Evolutionary conservation across 2,329 filamentous ascomycete species (phyloP), one percentile per base, ranked within the genome.

Genomic region (Pleomassaria siparia): DNA sequence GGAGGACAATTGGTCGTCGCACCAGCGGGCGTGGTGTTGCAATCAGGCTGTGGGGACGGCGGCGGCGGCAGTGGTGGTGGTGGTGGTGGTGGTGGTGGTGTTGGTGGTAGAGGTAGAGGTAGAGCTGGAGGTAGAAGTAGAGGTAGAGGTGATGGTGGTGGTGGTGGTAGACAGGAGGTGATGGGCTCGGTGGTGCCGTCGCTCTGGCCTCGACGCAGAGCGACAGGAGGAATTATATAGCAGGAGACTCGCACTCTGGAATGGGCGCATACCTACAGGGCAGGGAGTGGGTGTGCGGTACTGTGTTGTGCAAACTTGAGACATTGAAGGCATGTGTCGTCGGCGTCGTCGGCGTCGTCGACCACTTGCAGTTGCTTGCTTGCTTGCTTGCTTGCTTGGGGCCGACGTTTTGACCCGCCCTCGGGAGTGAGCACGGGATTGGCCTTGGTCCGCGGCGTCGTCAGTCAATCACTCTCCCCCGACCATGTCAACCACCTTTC

Each of bases 261-360:
- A 55, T 64, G 60, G 41, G 49, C 43, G 52, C 59, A 59, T 59
- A 49, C 58, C 43, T 43, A 20, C 28, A 11, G 12, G 40, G 32
- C 37, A 42, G 46, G 41, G 24, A 46, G 20, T 44, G 29, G 28
- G 20, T 33, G 29, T 44, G 35, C 45, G 21, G 47, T 46, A 32
- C 42, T 22, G 47, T 30, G 62, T 61, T 40, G 56, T 54, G 55
- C 58, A 60, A 54, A 51, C 40, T 51, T 47, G 50, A 61, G 50
- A 59, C 54, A 60, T 48, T 43, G 39, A 46, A 47, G 36, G 53
- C 50, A 55, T 46, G 46, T 37, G 44, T 37, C n/a, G n/a, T n/a
- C n/a, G n/a, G n/a, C n/a, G n/a, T n/a, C n/a, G n/a, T n/a, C n/a
- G n/a, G n/a, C n/a, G n/a, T n/a, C n/a, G n/a, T n/a, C n/a, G n/a